Base-by-base conservation (phyloP, 2,329 filamentous ascomycete species). In the Fusarium albosuccineum region DNA sequence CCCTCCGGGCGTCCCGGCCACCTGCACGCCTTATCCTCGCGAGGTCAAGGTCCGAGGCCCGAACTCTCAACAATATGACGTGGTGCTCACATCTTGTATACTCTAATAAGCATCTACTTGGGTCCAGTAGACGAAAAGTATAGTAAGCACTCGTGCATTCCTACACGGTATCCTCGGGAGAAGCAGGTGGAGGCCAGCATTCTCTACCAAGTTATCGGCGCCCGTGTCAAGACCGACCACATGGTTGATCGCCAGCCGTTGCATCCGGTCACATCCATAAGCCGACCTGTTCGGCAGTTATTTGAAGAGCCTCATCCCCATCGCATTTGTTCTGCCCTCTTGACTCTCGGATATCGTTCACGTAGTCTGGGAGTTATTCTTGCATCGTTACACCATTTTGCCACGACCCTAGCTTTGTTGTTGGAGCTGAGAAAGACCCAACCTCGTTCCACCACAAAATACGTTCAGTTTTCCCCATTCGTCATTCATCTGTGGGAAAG, bases 121-220 rank as follows among this genome's bases (percentile, higher is more conserved):
- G 14, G 33, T 14, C 9, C 27, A 11, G 16, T 14, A 46, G 45
- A 44, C 45, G 45, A 51, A 53, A 62, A 68, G 64, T 61, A 67
- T 58, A 57, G 27, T 42, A 42, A 8, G 33, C 39, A 37, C 10
- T 11, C 46, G 49, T 22, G 16, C 17, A 33, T 44, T 51, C 34
- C 40, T 39, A 56, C 66, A 62, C 70, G 70, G 70, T 52, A 72
- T 48, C 52, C 40, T 72, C 70, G 70, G 70, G 49, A 26, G 40
- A 56, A 45, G 26, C 42, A 62, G 48, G 16, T 34, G 51, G 27
- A 37, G 27, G 27, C 40, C 41, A 33, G 53, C 26, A 48, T 39
- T 46, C 53, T 42, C 49, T 17, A 41, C 34, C 34, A 52, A 39
- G 22, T 55, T 42, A 50, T 58, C 68, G 54, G 53, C 49, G 45